A percentile compares a stretch with the other conserved stretches of the same genome.
Evolutionary conservation across 2,329 filamentous ascomycete genomes (phyloP).

Genomic region (Beauveria varroae): DNA sequence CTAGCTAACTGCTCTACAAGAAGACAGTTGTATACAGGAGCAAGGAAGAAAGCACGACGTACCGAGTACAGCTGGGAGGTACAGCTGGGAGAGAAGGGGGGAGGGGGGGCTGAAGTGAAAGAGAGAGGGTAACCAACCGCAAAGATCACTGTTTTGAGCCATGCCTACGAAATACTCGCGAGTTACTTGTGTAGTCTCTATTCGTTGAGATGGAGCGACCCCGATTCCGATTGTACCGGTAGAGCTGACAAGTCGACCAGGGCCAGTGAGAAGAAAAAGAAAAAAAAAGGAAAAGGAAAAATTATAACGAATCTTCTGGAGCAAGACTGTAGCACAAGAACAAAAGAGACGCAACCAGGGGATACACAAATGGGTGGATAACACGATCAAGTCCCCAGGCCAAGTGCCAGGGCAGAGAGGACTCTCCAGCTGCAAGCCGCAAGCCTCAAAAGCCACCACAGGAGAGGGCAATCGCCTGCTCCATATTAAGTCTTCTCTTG

Average conservation of each 20-base stretch:
- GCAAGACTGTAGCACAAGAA: too few species aligned
- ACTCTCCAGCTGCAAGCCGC: not conserved
- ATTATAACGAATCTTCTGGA: too few species aligned
- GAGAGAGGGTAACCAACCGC: not conserved
- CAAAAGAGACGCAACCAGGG: not conserved
- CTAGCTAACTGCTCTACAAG: not conserved
- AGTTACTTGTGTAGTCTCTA: not conserved
- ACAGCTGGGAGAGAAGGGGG: not conserved
- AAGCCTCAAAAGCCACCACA: slow-evolving; percentile 7
- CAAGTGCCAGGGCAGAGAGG: not conserved
- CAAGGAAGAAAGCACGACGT: not conserved
- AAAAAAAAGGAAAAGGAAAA: not conserved
- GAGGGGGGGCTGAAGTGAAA: not conserved
- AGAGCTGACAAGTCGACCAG: not conserved
- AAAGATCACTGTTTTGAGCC: not conserved
- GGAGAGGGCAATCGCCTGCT: not conserved
- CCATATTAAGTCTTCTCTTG: not conserved
- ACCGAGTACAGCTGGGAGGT: too few species aligned
- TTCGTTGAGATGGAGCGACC: not conserved
- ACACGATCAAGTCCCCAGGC: not conserved
- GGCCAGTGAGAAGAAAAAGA: not conserved
- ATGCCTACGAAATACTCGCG: not conserved
- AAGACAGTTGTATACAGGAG: not conserved
- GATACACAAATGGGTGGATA: not conserved
- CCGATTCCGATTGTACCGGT: not conserved